Evolutionary conservation across 139 green algal genomes (phyloP), one percentile per base, ranked within the genome.

Genomic region (Tetraselmis striata): DNA sequence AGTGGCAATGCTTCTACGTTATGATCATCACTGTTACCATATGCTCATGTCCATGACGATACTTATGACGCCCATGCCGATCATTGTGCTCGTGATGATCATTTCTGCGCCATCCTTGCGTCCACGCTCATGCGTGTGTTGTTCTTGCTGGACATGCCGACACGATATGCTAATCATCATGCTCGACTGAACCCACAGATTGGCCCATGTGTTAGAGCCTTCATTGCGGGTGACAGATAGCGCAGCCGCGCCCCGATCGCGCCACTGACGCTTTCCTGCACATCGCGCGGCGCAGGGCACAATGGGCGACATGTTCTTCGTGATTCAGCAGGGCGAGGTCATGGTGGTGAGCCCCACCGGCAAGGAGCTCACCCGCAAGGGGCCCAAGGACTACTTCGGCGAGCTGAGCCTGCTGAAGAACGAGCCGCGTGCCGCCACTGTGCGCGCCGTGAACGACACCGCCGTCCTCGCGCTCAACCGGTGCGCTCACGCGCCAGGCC

Each of bases 401-500:
- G 95, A 99, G 91, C 86, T 95, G 29, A 89, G 95, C 1, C 92
- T 99, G 75, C 88, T 99, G 81, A 80, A 83, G 0, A 92, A 93
- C 82, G 90, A 88, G 75, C 91, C 89, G 2, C 89, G 95, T 0
- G 93, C 95, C 5, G 95, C 94, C 59, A 97, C 92, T 2, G 92
- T 98, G 31, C 67, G 90, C 92, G 83, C 82, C 24, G 28, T 86
- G 26, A 83, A 82, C 0, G 30, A 87, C 30, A 67, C 83, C 24
- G 78, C 76, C 2, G 58, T 87, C 5, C 67, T 88, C 28, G 79
- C 75, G 24, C 79, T 88, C 11, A 26, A 78, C 30, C 83, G 86
- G 78, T 82, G 78, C 0, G 77, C 77, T 79, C 76, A 29, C 77
- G 28, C 26, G 24, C 23, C 59, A 27, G 24, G 24, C 59, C 59